phyloP scores from a whole-genome alignment of 306 rosid species.

The Dryas octopetala region DNA sequence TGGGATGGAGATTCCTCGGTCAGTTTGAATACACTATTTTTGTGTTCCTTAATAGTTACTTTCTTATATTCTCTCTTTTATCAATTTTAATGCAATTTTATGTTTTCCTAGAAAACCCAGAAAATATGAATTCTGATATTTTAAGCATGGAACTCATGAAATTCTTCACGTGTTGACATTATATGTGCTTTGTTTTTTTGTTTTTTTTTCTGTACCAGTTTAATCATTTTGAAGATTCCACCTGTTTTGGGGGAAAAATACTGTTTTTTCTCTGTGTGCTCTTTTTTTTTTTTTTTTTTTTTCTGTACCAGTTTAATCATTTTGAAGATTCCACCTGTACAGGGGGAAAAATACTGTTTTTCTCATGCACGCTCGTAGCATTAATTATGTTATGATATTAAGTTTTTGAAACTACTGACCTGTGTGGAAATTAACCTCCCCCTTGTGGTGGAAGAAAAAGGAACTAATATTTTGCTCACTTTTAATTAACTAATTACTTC shows the following conservation, averaged over 20 bases:
- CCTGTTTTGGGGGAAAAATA: neutral
- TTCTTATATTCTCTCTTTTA: constrained; percentile 6
- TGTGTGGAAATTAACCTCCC: neutral
- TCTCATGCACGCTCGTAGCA: neutral
- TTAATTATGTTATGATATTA: neutral
- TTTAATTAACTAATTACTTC: neutral
- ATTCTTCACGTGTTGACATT: neutral
- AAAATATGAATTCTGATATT: neutral
- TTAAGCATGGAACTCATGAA: neutral
- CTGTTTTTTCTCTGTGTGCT: no score
- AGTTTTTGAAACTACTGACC: neutral
- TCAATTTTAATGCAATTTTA: neutral
- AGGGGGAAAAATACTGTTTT: neutral
- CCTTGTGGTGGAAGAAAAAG: neutral
- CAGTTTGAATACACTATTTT: constrained; percentile 28
- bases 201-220: neutral
- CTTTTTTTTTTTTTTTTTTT: no score
- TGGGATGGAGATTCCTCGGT: constrained; percentile 95
- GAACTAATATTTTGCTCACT: neutral
- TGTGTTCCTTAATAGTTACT: neutral
- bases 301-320: neutral
- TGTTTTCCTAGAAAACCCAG: neutral
- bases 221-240: neutral
- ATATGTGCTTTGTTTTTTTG: no score
- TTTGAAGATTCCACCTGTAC: neutral